Base-by-base conservation (phyloP, 2,329 filamentous ascomycete genomes). In the Hymenoscyphus linearis region DNA sequence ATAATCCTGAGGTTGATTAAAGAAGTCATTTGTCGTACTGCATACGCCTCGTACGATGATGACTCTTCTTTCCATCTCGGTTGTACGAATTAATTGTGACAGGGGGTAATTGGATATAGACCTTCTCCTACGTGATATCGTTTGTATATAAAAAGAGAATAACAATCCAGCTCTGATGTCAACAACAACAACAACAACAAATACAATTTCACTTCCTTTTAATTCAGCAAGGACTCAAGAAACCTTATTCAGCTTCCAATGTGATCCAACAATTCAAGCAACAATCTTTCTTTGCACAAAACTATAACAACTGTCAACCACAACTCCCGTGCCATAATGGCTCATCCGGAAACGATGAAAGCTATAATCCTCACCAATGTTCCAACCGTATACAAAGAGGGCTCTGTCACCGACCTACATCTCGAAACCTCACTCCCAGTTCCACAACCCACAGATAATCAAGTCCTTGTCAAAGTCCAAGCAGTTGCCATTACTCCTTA, bases 401-500 rank as follows among this genome's bases (percentile, higher is more conserved):
- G 40, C 40, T 47, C 40, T 10, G 40, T 47, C 18, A 47, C n/a
- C 40, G 18, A n/a, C 18, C 18, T 47, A n/a, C 40, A 47, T 47
- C 40, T 47, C 40, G 22, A 47, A n/a, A 12, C 40, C n/a, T 25
- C 40, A n/a, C 40, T 22, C 3, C 40, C 40, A 47, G 18, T 47
- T 18, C 40, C 40, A n/a, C 22, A 25, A 59, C 57, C 60, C 16
- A 52, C 34, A 12, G 44, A 22, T 12, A 53, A 55, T 13, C 63
- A 65, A 61, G 52, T 52, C 36, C 61, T 65, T 25, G 47, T 65
- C 54, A 52, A 47, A 35, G 55, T 65, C 34, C 52, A 59, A 53
- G 63, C 61, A 10, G 47, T 56, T 12, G 31, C 56, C 13, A 61
- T 65, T 18, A 61, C 61, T 7, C 63, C 63, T n/a, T 60, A 61